A percentile compares a stretch with the other conserved stretches of the same genome.
phyloP scores from a whole-genome alignment of 306 rosid genomes.

The Senna tora region DNA sequence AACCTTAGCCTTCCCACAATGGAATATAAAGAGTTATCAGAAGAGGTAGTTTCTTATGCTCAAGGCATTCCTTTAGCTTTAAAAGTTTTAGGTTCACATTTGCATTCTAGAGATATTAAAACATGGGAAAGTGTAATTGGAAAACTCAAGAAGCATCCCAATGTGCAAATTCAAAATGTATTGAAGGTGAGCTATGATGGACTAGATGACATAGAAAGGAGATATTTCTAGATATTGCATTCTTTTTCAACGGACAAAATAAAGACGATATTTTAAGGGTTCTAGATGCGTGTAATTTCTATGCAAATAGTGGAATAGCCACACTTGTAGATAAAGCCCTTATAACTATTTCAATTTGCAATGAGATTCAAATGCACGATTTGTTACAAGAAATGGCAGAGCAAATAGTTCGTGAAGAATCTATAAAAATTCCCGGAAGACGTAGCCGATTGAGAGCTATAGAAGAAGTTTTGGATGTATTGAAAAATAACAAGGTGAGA shows the following conservation, averaged over 20 bases:
- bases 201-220: background rate
- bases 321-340: background rate
- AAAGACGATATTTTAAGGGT: background rate
- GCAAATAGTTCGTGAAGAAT: conserved; percentile 31
- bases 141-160: background rate
- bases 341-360: background rate
- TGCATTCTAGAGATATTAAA: background rate
- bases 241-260: background rate
- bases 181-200: background rate
- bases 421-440: background rate
- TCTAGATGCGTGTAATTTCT: background rate
- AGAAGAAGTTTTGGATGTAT: conserved; percentile 2
- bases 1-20: background rate
- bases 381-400: conserved; percentile 36
- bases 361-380: conserved; percentile 13
- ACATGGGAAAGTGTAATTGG: background rate
- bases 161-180: background rate
- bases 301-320: background rate
- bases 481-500: conserved; percentile 25
- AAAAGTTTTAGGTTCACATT: conserved; percentile 3
- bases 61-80: conserved; percentile 24
- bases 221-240: background rate
- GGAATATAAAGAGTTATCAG: background rate
- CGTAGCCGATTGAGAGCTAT: conserved; percentile 16
- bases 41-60: background rate